Conservation (phyloP, 1,284 basidiomycete genomes). For the Phlebopus sp. region DNA sequence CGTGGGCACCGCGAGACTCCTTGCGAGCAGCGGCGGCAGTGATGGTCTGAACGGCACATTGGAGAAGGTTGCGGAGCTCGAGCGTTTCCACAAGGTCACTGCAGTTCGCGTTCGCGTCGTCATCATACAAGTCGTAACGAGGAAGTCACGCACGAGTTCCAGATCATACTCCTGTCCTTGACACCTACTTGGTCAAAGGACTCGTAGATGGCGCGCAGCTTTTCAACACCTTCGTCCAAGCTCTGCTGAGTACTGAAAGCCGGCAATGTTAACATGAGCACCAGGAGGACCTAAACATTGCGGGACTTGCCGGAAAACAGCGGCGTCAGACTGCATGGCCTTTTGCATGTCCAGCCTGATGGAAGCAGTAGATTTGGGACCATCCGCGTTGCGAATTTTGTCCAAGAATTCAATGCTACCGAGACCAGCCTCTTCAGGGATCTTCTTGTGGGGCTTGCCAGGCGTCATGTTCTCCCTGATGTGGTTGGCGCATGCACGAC, state of each 20-base stretch:
- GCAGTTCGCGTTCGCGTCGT: slow-evolving; percentile 16
- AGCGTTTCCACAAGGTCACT: slow-evolving; percentile 96
- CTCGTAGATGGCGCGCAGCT: slow-evolving; percentile 84
- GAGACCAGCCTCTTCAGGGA: slow-evolving; percentile 87
- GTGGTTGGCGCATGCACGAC: slow-evolving; percentile 97
- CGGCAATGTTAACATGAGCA: slow-evolving; percentile 16
- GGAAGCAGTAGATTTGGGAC: slow-evolving; percentile 84
- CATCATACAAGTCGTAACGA: not conserved
- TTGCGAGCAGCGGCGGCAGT: slow-evolving; percentile 93
- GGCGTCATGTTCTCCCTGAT: slow-evolving; percentile 91
- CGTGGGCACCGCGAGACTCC: slow-evolving; percentile 97
- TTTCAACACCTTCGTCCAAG: slow-evolving; percentile 89
- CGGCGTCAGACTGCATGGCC: slow-evolving; percentile 95
- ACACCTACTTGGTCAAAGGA: slow-evolving; percentile 90
- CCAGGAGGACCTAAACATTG: not conserved
- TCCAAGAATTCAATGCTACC: slow-evolving; percentile 89
- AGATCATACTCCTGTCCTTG: slow-evolving; percentile 98
- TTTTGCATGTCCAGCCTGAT: slow-evolving; percentile 97
- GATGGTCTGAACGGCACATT: slow-evolving; percentile 95
- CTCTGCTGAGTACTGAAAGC: slow-evolving; percentile 78
- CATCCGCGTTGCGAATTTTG: slow-evolving; percentile 81
- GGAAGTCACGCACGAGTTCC: slow-evolving; percentile 78
- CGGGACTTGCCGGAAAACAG: slow-evolving; percentile 77
- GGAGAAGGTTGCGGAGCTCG: slow-evolving; percentile 94
- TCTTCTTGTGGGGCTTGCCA: slow-evolving; percentile 88